Percentiles rank a stretch among this genome's conserved stretches.
These are phyloP conservation scores for Ceratobasidium sp. DNA, from an alignment of 1,284 basidiomycete species.

Conservation along the genomic window DNA sequence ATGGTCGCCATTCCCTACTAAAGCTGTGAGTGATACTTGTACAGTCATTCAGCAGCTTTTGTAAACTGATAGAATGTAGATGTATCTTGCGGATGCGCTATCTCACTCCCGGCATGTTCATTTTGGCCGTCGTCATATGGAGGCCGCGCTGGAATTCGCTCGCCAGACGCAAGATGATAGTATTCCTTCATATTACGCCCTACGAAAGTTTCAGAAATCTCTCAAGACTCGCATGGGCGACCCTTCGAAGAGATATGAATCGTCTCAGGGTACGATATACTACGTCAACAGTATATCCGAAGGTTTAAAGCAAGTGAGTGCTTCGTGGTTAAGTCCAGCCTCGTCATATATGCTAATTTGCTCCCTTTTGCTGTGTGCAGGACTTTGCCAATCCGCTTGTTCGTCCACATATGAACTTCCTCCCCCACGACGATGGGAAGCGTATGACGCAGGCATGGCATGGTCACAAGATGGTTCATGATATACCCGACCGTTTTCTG, in stretches of 20 bases:
- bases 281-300: conserved; percentile 18
- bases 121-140: conserved; percentile 4
- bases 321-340: neutral
- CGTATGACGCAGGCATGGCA: conserved; percentile 32
- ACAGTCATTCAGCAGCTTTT: too few relatives aligned
- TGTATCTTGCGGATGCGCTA: conserved; percentile 20
- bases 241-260: neutral
- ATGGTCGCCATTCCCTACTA: neutral
- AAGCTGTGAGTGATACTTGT: neutral
- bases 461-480: conserved; percentile 4
- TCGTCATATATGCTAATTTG: too few relatives aligned
- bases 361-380: too few relatives aligned
- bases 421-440: conserved; percentile 18
- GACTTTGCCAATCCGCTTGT: conserved; percentile 40
- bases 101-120: neutral
- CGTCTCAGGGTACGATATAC: conserved; percentile 1
- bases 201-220: neutral
- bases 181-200: conserved; percentile 3
- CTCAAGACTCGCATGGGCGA: neutral
- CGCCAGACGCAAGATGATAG: neutral
- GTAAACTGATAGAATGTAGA: neutral
- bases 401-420: conserved; percentile 32
- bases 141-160: conserved; percentile 1
- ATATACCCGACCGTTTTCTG: neutral
- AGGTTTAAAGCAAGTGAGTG: conserved; percentile 11